Conservation (phyloP, 306 rosid species). For the Cicer yamashitae region DNA sequence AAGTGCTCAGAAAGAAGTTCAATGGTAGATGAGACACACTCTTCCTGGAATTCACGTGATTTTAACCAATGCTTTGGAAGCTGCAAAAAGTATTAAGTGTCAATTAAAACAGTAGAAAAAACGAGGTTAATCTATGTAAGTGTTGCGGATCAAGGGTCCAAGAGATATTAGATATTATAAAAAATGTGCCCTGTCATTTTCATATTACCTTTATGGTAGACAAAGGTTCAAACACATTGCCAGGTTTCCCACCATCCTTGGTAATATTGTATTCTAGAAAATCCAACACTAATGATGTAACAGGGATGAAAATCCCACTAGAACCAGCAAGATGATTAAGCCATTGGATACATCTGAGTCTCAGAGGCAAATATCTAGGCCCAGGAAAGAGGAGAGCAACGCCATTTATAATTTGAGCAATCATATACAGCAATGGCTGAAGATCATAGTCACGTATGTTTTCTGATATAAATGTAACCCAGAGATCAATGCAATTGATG, state of each 20-base stretch:
- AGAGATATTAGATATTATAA: neutral
- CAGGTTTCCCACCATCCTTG: slow-evolving; percentile 69
- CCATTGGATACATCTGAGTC: slow-evolving; percentile 88
- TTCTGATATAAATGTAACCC: slow-evolving; percentile 72
- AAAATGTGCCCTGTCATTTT: neutral
- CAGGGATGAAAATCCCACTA: slow-evolving; percentile 84
- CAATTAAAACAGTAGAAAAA: slow-evolving; percentile 37
- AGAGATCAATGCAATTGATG: slow-evolving; percentile 80
- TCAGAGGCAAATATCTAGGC: slow-evolving; percentile 92
- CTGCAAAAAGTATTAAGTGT: slow-evolving; percentile 55
- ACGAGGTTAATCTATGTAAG: slow-evolving; percentile 16
- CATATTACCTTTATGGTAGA: slow-evolving; percentile 70
- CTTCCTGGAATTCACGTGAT: slow-evolving; percentile 76
- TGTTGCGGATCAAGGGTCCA: slow-evolving; percentile 25
- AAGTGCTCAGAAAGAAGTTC: slow-evolving; percentile 85
- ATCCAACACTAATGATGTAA: slow-evolving; percentile 79
- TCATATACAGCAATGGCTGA: slow-evolving; percentile 64
- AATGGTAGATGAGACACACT: slow-evolving; percentile 73
- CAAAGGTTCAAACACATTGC: slow-evolving; percentile 54
- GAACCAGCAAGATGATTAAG: slow-evolving; percentile 78
- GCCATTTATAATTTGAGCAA: slow-evolving; percentile 81
- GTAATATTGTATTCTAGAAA: slow-evolving; percentile 70
- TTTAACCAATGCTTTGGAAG: slow-evolving; percentile 89
- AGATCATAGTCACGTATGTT: slow-evolving; percentile 71
- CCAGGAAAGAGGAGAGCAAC: slow-evolving; percentile 81